Evolutionary conservation across 2,329 filamentous ascomycete species (phyloP).

Genomic region (Talaromyces atroroseus): DNA sequence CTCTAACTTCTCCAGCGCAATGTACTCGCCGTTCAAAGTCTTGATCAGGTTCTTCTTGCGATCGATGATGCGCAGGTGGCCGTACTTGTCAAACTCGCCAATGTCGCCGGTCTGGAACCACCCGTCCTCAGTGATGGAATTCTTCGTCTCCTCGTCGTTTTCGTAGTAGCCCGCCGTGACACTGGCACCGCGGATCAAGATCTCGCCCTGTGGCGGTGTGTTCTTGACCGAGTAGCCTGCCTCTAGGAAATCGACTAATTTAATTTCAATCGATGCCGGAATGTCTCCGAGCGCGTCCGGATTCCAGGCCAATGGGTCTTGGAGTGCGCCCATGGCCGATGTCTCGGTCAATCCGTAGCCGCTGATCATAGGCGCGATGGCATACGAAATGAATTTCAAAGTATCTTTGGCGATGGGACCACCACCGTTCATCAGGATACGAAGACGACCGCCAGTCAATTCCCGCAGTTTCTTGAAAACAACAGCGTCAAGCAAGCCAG

Average conservation of each 20-base stretch:
- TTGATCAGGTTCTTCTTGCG: slow-evolving; percentile 98
- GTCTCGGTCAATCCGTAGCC: slow-evolving; percentile 97
- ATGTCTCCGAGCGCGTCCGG: slow-evolving; percentile 71
- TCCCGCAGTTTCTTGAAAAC: slow-evolving; percentile 91
- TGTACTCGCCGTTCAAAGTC: slow-evolving; percentile 91
- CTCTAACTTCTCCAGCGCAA: slow-evolving; percentile 93
- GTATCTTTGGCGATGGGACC: slow-evolving; percentile 85
- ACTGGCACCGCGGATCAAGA: slow-evolving; percentile 74
- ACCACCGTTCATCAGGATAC: slow-evolving; percentile 90
- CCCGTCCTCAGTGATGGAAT: slow-evolving; percentile 71
- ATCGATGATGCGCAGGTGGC: slow-evolving; percentile 83
- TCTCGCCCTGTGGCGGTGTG: slow-evolving; percentile 81
- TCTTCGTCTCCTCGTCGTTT: slow-evolving; percentile 77
- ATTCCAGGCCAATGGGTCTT: slow-evolving; percentile 78
- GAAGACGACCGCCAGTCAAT: slow-evolving; percentile 79
- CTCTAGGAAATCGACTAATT: slow-evolving; percentile 84
- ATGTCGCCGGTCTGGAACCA: slow-evolving; percentile 99
- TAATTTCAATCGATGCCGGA: slow-evolving; percentile 73
- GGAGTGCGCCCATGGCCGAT: slow-evolving; percentile 54
- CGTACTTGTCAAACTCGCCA: slow-evolving; percentile 75
- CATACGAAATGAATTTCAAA: slow-evolving; percentile 82
- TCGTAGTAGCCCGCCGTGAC: slow-evolving; percentile 77
- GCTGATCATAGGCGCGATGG: slow-evolving; percentile 86
- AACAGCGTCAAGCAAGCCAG: slow-evolving; percentile 64
- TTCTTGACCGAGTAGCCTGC: slow-evolving; percentile 75